These are phyloP conservation scores for Acrodontium crateriforme DNA, from an alignment of 2,329 filamentous ascomycete species.

Conservation along the genomic window DNA sequence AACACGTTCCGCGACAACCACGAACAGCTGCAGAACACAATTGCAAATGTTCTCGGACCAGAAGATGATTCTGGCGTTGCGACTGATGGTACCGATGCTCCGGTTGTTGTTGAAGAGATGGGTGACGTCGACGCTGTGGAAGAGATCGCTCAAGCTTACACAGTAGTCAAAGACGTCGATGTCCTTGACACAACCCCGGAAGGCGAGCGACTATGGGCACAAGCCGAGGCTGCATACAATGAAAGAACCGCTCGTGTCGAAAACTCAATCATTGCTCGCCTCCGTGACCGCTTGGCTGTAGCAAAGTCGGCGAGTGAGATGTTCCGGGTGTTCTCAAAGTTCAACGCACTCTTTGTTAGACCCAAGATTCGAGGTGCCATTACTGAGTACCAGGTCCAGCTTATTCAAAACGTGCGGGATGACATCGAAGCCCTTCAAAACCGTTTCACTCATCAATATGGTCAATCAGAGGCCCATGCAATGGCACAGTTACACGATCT, in stretches of 20 bases:
- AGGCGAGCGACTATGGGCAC: slow-evolving; percentile 82
- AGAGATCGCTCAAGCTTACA: slow-evolving; percentile 89
- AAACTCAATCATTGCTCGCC: slow-evolving; percentile 92
- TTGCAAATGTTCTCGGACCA: slow-evolving; percentile 87
- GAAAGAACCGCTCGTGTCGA: slow-evolving; percentile 94
- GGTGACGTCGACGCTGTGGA: slow-evolving; percentile 95
- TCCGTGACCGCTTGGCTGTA: slow-evolving; percentile 83
- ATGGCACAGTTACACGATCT: slow-evolving; percentile 97
- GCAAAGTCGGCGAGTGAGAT: slow-evolving; percentile 98
- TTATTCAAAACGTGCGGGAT: slow-evolving; percentile 95
- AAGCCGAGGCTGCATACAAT: slow-evolving; percentile 91
- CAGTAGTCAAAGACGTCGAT: slow-evolving; percentile 86
- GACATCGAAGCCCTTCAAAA: slow-evolving; percentile 89
- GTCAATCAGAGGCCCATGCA: slow-evolving; percentile 89
- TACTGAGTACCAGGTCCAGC: slow-evolving; percentile 91
- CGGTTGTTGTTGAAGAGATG: slow-evolving; percentile 77
- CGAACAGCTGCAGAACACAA: slow-evolving; percentile 91
- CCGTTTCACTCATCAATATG: slow-evolving; percentile 97
- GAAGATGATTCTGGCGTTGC: slow-evolving; percentile 37
- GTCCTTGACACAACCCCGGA: slow-evolving; percentile 82
- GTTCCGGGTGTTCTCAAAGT: slow-evolving; percentile 99
- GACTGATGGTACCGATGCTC: slow-evolving; percentile 43
- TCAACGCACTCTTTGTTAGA: slow-evolving; percentile 94
- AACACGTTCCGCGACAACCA: slow-evolving; percentile 92
- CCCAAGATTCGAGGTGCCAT: slow-evolving; percentile 99